Conservation (phyloP, 2,329 filamentous ascomycete species). For the Alternaria arborescens region DNA sequence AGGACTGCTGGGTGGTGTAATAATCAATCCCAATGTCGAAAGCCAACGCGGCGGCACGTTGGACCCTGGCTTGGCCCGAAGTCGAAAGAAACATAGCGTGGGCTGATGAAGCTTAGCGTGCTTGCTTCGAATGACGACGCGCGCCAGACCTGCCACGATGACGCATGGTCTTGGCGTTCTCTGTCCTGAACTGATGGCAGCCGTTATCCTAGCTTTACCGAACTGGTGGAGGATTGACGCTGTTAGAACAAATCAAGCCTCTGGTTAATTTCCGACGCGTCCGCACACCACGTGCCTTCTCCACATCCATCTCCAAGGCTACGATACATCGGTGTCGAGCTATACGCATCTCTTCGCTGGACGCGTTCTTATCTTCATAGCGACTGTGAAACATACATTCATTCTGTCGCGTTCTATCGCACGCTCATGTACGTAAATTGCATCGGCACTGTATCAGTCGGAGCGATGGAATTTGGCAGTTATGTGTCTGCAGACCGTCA, state of each 20-base stretch:
- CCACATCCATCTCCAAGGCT: not conserved
- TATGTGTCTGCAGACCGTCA: not conserved
- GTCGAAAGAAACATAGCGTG: not conserved
- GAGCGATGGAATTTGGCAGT: not conserved
- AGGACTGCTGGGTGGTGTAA: not conserved
- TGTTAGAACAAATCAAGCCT: not conserved
- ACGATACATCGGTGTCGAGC: not conserved
- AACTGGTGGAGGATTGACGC: slow-evolving; percentile 2
- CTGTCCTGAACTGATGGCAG: not conserved
- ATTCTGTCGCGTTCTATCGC: not conserved
- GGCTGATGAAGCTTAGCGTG: not conserved
- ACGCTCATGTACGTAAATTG: not conserved
- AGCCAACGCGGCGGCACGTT: not conserved
- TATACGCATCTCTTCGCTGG: not conserved
- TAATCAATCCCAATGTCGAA: not conserved
- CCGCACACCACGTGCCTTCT: slow-evolving; percentile 1
- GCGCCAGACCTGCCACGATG: not conserved
- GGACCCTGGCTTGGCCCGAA: not conserved
- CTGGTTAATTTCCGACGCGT: not conserved
- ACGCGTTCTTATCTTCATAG: not conserved
- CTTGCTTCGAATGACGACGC: not conserved
- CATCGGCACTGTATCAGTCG: not conserved
- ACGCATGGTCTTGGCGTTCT: not conserved
- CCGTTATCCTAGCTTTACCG: not conserved
- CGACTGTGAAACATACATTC: not conserved